These are phyloP conservation scores for Sarcomyxa edulis DNA, from an alignment of 768 basidiomycete species.

Conservation along the genomic window DNA sequence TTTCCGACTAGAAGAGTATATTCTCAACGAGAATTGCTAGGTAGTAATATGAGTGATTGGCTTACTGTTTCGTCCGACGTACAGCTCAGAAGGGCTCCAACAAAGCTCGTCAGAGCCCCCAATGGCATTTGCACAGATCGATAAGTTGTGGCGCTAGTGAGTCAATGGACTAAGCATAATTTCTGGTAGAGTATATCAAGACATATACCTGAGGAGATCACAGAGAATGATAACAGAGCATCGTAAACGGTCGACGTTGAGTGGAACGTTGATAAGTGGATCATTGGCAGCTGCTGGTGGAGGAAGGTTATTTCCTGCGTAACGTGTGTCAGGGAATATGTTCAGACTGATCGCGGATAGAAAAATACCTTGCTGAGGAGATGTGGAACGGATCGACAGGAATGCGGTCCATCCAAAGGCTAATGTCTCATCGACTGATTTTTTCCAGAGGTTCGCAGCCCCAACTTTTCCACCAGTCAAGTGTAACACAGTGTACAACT, in stretches of 20 bases:
- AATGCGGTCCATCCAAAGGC: constrained; percentile 63
- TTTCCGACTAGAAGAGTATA: constrained; percentile 32
- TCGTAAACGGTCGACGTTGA: constrained; percentile 58
- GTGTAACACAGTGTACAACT: constrained; percentile 59
- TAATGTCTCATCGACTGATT: constrained; percentile 66
- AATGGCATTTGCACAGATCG: constrained; percentile 68
- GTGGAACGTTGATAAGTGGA: too few species aligned
- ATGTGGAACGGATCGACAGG: constrained; percentile 54
- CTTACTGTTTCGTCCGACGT: constrained; percentile 41
- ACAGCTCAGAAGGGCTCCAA: constrained; percentile 43
- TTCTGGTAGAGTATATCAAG: neutral
- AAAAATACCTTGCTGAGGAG: constrained; percentile 37
- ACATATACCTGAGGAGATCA: constrained; percentile 48
- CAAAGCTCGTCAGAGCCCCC: constrained; percentile 54
- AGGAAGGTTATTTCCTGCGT: too few species aligned
- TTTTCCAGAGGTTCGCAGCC: constrained; percentile 67
- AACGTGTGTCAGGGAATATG: too few species aligned
- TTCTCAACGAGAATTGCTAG: neutral
- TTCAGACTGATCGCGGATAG: too few species aligned
- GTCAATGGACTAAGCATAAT: constrained; percentile 6
- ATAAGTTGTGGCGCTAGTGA: constrained; percentile 41
- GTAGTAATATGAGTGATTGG: constrained; percentile 1
- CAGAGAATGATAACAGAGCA: constrained; percentile 46
- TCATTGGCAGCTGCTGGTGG: too few species aligned
- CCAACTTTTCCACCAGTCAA: constrained; percentile 78